Evolutionary conservation across 345 rosid genomes (phyloP), one percentile per base, ranked within the genome.

Genomic region (Rubroshorea leprosula): DNA sequence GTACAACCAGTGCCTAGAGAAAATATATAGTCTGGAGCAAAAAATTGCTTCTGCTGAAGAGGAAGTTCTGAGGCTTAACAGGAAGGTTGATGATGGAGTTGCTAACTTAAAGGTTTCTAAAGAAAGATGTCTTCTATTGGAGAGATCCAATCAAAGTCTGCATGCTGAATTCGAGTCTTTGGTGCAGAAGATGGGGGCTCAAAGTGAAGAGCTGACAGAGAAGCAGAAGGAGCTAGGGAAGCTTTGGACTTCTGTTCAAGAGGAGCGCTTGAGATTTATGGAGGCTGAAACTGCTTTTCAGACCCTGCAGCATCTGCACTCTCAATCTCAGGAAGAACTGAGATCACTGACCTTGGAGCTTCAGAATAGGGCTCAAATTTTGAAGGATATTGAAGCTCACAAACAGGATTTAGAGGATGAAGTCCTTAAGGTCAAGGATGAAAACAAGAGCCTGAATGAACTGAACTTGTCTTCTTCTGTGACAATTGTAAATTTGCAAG

Each of bases 221-320:
- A 93, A 89, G 73, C 91, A 93, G 81, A 74, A 79, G 75, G 97
- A 93, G 74, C 60, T 87, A 77, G 90, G 90, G 49, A 82, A 73
- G 61, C 81, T 93, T 21, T 89, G 97, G 99, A 68, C 86, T 44
- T 73, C 80, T 68, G 71, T 93, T 65, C 96, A 89, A 78, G 94
- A 87, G 75, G 99, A 93, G 71, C 85, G 82, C 58, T 74, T 79
- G 70, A 81, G 94, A 23, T 93, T 89, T 41, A 19, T 87, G 71
- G 97, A 93, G 78, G 99, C 99, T 52, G 99, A 93, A 69, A 93
- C 99, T 9, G 97, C 99, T 54, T 93, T 93, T 72, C 99, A 93
- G 68, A 85, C 99, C 45, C 65, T 93, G 74, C 99, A 87, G 67
- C 86, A 89, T 67, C 71, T 93, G 71, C 96, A 89, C 74, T 83